A percentile compares a stretch with the other conserved stretches of the same genome.
Evolutionary conservation across 2,329 filamentous ascomycete genomes (phyloP).

Genomic region (Colletotrichum horii): DNA sequence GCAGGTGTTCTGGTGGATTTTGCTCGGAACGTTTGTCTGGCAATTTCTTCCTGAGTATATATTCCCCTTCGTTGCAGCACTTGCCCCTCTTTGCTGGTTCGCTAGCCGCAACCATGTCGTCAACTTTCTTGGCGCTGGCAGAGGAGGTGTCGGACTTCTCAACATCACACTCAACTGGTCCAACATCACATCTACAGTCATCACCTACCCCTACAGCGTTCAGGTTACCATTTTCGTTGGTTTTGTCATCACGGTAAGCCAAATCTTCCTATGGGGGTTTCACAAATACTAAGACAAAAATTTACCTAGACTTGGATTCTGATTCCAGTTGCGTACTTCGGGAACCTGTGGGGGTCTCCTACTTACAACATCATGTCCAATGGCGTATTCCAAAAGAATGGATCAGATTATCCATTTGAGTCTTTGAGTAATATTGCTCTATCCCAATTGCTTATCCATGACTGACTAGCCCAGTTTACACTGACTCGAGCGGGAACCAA

Average conservation of each 20-base stretch:
- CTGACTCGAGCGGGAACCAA: conserved; percentile 10
- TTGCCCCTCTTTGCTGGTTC: conserved; percentile 69
- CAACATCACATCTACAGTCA: conserved; percentile 60
- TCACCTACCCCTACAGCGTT: conserved; percentile 59
- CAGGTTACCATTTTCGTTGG: conserved; percentile 61
- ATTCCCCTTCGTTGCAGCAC: conserved; percentile 63
- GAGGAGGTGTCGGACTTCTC: conserved; percentile 67
- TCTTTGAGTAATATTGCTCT: conserved; percentile 26
- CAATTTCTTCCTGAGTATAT: conserved; percentile 67
- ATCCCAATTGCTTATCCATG: neutral
- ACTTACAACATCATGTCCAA: conserved; percentile 61
- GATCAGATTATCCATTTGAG: conserved; percentile 11
- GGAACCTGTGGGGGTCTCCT: conserved; percentile 52
- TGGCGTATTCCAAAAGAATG: conserved; percentile 43
- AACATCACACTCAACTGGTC: conserved; percentile 67
- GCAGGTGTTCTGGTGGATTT: conserved; percentile 58
- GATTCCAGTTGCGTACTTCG: conserved; percentile 64
- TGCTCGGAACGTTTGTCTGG: conserved; percentile 61
- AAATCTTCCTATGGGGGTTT: neutral
- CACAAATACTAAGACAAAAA: conserved; percentile 23
- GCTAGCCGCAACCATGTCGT: conserved; percentile 61
- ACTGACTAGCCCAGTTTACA: neutral
- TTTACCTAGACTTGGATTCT: conserved; percentile 57
- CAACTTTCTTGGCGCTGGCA: conserved; percentile 65
- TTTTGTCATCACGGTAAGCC: conserved; percentile 45